Base-by-base conservation (phyloP, 1,284 basidiomycete genomes). In the Pseudomicrostroma phylloplanum region DNA sequence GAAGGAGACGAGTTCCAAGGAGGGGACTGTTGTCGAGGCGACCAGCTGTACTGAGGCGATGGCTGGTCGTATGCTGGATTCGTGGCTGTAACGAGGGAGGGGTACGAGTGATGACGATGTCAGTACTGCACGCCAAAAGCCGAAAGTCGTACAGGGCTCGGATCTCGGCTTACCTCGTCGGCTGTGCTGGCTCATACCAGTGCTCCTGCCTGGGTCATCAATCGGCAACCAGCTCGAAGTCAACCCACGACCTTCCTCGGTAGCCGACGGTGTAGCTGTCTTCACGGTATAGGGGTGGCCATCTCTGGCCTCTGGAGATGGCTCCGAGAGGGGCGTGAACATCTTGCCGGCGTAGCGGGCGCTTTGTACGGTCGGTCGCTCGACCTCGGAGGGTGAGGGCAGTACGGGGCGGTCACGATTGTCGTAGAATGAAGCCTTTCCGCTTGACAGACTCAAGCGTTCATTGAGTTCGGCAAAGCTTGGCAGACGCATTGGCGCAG, bases 21-120 rank as follows among this genome's bases (percentile, higher is more conserved):
- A 48, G 46, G 46, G 7, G 46, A 48, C 7, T n/a, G 46, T 23
- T 48, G 46, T 6, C 23, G 46, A 48, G 46, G 46, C n/a, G 17
- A 48, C 46, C 46, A 48, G 46, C 46, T 48, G 46, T 48, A 48
- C 23, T 48, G 46, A n/a, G n/a, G 46, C 23, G 46, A n/a, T 48
- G 46, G n/a, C n/a, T n/a, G 23, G 46, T n/a, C 23, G 12, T 48
- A n/a, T 11, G n/a, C 12, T 12, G n/a, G 46, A 11, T 48, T 48
- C 46, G n/a, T n/a, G 4, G 23, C 46, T n/a, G 46, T 11, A 23
- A 7, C 3, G 46, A n/a, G 7, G 23, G 12, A n/a, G 12, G 46
- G 46, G 46, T 23, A 48, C 3, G n/a, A 48, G 12, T 7, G 12
- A n/a, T n/a, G 17, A 11, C 46, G 17, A 11, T 11, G 12, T 48